Conservation (phyloP, 345 rosid species). For the Populus ilicifolia region DNA sequence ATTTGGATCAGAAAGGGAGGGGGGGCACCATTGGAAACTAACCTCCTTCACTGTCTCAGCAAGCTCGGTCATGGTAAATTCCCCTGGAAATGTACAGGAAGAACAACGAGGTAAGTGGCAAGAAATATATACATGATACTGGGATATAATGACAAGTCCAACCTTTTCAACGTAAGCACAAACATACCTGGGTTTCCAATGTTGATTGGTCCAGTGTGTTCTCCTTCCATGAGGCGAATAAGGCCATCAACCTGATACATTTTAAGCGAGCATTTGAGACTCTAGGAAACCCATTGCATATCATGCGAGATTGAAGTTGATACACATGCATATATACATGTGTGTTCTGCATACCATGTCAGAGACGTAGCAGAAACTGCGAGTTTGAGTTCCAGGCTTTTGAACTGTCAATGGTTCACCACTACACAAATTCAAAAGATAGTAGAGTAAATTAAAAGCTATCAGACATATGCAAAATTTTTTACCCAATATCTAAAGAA, state of each 20-base stretch:
- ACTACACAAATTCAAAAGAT: conserved; percentile 33
- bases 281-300: not conserved
- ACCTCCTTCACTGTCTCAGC: conserved; percentile 97
- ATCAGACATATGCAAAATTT: not conserved
- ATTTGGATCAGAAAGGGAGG: not conserved
- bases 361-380: conserved; percentile 94
- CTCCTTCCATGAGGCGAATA: conserved; percentile 92
- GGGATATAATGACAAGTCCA: not conserved
- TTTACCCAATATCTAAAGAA: too few relatives aligned
- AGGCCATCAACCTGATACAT: conserved; percentile 77
- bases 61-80: conserved; percentile 85
- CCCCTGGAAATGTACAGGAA: conserved; percentile 40
- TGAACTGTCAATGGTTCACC: conserved; percentile 92
- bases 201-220: conserved; percentile 92
- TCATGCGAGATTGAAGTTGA: not conserved
- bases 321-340: too few relatives aligned
- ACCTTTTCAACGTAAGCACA: not conserved
- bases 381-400: conserved; percentile 93
- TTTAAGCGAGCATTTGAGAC: not conserved
- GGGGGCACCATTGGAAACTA: conserved; percentile 8
- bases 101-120: not conserved
- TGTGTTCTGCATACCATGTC: conserved; percentile 59
- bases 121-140: not conserved
- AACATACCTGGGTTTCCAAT: conserved; percentile 85
- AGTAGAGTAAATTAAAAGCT: not conserved